Evolutionary conservation across 345 rosid genomes (phyloP).

Genomic region (Eucalyptus marginata): DNA sequence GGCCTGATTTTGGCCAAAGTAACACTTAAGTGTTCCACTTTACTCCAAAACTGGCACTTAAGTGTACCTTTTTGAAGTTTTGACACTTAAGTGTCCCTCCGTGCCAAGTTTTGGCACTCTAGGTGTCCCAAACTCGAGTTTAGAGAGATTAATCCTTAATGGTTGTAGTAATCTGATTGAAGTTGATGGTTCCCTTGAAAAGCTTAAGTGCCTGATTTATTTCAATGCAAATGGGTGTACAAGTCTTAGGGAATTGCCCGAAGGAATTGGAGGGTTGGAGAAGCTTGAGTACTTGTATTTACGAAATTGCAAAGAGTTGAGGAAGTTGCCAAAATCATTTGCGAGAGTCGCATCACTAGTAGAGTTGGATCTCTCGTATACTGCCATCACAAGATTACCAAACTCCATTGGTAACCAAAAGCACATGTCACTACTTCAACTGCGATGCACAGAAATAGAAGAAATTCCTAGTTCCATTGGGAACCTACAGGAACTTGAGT

Average conservation of each 20-base stretch:
- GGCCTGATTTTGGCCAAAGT: no score
- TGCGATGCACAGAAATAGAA: accelerated
- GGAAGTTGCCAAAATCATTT: accelerated
- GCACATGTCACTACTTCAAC: accelerated
- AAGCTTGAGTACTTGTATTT: neutral
- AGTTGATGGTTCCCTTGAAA: constrained; percentile 9
- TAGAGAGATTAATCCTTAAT: constrained; percentile 8
- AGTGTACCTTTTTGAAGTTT: no score
- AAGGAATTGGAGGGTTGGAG: neutral
- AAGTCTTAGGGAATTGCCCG: accelerated
- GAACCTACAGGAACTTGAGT: neutral
- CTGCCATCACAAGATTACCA: neutral
- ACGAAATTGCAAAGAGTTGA: accelerated
- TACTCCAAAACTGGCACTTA: no score
- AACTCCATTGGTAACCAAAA: neutral
- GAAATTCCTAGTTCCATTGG: neutral
- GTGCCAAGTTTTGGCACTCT: no score
- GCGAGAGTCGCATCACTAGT: accelerated
- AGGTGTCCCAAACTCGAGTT: no score
- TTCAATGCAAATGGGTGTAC: neutral
- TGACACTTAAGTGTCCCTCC: no score
- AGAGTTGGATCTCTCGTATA: neutral
- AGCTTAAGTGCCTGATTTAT: neutral
- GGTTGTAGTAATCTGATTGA: neutral
- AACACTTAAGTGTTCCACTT: no score